Conservation (phyloP, 257 asterid genomes). For the Plantago elongata region DNA sequence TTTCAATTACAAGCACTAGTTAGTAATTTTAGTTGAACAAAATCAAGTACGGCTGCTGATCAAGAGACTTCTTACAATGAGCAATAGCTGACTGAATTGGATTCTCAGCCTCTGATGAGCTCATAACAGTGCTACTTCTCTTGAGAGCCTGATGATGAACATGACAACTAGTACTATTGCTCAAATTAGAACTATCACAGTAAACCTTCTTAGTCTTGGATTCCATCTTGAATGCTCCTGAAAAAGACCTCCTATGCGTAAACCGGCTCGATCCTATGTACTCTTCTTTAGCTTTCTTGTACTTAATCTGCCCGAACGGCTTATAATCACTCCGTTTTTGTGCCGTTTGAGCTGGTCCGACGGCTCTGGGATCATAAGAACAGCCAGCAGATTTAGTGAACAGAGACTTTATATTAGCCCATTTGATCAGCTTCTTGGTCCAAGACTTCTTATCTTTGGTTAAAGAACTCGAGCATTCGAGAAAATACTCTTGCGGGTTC, state of each 20-base stretch:
- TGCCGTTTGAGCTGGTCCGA: conserved; percentile 28
- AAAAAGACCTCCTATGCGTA: conserved; percentile 70
- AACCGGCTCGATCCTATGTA: conserved; percentile 20
- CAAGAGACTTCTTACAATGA: conserved; percentile 68
- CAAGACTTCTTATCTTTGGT: conserved; percentile 36
- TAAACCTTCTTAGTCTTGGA: conserved; percentile 32
- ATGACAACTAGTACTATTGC: conserved; percentile 22
- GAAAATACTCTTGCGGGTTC: conserved; percentile 37
- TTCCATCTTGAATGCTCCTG: conserved; percentile 58
- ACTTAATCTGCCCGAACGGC: conserved; percentile 55
- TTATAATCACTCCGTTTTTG: conserved; percentile 20
- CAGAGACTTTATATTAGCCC: conserved; percentile 57
- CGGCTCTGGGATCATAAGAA: conserved; percentile 26
- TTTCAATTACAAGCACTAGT: neutral
- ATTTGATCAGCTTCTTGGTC: conserved; percentile 43
- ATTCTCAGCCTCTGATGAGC: conserved; percentile 49
- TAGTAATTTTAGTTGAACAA: conserved; percentile 30
- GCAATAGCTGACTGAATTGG: conserved; percentile 95
- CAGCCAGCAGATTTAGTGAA: conserved; percentile 60
- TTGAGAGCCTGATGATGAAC: conserved; percentile 36
- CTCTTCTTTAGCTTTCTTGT: conserved; percentile 18
- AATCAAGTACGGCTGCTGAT: conserved; percentile 31
- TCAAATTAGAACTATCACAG: conserved; percentile 33
- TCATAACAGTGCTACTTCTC: conserved; percentile 38
- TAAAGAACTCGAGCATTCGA: conserved; percentile 26